Percentiles rank a stretch among this genome's conserved stretches.
Conservation (phyloP, 2,329 filamentous ascomycete genomes). For the Sarocladiaceae sp. region DNA sequence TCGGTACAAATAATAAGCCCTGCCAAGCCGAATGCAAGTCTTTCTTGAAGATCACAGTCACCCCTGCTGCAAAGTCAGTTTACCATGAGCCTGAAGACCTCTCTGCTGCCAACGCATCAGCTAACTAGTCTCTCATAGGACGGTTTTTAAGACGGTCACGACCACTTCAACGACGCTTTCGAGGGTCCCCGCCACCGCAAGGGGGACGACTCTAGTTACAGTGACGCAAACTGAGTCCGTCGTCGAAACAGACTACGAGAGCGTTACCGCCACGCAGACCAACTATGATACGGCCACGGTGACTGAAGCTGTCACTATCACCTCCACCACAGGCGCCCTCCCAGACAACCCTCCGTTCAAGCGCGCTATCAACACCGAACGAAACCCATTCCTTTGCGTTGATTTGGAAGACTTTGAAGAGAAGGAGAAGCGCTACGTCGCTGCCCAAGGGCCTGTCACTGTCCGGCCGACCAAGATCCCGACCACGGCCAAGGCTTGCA, state of each 20-base stretch:
- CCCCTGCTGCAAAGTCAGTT: neutral
- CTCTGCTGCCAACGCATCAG: neutral
- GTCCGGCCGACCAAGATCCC: conserved; percentile 2
- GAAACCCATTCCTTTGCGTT: neutral
- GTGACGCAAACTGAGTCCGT: conserved; percentile 1
- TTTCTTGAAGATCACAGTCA: neutral
- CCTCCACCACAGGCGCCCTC: neutral
- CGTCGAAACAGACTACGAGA: neutral
- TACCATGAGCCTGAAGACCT: neutral
- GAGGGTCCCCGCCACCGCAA: neutral
- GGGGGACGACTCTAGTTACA: neutral
- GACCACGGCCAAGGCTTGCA: conserved; percentile 13
- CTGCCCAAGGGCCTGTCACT: neutral
- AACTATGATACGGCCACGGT: neutral
- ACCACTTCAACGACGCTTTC: neutral
- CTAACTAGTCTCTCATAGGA: neutral
- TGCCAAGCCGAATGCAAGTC: conserved; percentile 1
- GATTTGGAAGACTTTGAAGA: neutral
- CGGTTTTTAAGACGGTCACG: neutral
- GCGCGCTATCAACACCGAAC: neutral
- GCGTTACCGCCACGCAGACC: neutral
- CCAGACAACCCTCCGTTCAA: neutral
- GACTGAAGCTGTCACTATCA: neutral
- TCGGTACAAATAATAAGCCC: neutral
- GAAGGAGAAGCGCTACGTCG: neutral